Conservation (phyloP, 805 yeast genomes). For the Candida adriatica region DNA sequence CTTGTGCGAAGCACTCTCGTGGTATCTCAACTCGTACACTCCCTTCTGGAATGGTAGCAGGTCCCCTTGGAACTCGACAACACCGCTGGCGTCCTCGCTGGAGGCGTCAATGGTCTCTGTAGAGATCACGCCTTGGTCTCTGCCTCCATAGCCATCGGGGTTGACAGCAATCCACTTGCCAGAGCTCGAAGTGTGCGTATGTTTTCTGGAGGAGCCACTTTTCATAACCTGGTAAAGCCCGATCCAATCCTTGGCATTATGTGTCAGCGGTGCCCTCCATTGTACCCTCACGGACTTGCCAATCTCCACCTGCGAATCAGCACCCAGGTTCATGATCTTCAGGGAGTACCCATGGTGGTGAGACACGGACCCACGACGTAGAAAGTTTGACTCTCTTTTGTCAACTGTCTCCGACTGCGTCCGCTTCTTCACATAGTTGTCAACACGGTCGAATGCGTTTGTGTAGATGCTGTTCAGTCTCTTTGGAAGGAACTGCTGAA, state of each 20-base stretch:
- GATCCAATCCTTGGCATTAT: conserved; percentile 60
- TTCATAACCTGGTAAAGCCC: conserved; percentile 63
- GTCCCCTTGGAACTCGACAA: conserved; percentile 39
- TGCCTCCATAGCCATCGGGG: conserved; percentile 26
- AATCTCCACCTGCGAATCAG: conserved; percentile 24
- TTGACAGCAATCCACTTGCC: conserved; percentile 59
- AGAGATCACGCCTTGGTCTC: conserved; percentile 12
- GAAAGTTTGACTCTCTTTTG: conserved; percentile 4
- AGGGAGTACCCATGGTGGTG: conserved; percentile 28
- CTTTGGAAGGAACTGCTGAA: conserved; percentile 31
- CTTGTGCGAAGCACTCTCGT: conserved; percentile 57
- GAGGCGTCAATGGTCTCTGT: conserved; percentile 5
- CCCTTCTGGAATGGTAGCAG: conserved; percentile 61
- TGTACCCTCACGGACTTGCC: conserved; percentile 49
- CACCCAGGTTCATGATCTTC: conserved; percentile 16
- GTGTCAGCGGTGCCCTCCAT: conserved; percentile 48
- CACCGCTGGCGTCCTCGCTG: conserved; percentile 33
- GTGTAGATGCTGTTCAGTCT: conserved; percentile 34
- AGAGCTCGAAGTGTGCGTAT: conserved; percentile 52
- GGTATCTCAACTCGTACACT: conserved; percentile 67
- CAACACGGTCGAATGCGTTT: conserved; percentile 33
- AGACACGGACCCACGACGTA: conserved; percentile 12
- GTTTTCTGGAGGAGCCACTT: conserved; percentile 46
- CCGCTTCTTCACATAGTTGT: conserved; percentile 21
- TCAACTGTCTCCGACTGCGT: conserved; percentile 17